These are phyloP conservation scores for Apiotrichum gracile DNA, from an alignment of 1,284 basidiomycete genomes.

Conservation along the genomic window DNA sequence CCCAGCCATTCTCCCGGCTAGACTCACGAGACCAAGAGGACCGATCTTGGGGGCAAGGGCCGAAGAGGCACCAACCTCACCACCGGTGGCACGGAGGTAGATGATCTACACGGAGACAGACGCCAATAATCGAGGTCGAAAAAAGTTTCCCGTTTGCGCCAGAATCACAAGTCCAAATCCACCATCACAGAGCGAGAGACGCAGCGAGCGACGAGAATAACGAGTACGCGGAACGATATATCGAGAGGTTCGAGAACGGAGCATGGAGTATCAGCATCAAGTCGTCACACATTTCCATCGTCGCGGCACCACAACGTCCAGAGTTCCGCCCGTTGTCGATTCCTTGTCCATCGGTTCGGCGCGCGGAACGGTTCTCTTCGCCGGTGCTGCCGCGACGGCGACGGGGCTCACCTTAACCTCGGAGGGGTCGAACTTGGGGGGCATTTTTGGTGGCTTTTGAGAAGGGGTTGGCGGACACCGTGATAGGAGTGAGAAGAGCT, in stretches of 20 bases:
- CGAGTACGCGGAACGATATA: not conserved
- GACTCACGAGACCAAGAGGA: conserved; percentile 94
- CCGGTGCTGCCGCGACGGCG: not conserved
- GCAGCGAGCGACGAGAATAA: not conserved
- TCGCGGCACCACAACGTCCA: not conserved
- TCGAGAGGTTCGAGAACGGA: not conserved
- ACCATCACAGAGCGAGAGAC: too few relatives aligned
- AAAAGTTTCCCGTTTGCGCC: too few relatives aligned
- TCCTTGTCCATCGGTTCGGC: not conserved
- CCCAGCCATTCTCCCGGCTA: not conserved
- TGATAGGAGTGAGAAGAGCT: not conserved
- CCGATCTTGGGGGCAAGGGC: conserved; percentile 99
- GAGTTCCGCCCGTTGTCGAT: too few relatives aligned
- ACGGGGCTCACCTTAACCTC: conserved; percentile 43
- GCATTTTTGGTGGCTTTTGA: conserved; percentile 25
- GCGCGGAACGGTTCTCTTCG: not conserved
- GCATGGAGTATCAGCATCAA: not conserved
- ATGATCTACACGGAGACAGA: conserved; percentile 60
- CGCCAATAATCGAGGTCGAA: not conserved
- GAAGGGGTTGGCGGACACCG: not conserved
- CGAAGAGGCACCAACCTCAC: conserved; percentile 98
- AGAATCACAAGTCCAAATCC: not conserved
- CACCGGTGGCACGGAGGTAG: conserved; percentile 97
- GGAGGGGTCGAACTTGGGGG: conserved; percentile 49
- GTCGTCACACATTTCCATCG: not conserved